These are phyloP conservation scores for Cokeromyces recurvatus DNA, from an alignment of 371 early-diverging fungal species.

Conservation along the genomic window DNA sequence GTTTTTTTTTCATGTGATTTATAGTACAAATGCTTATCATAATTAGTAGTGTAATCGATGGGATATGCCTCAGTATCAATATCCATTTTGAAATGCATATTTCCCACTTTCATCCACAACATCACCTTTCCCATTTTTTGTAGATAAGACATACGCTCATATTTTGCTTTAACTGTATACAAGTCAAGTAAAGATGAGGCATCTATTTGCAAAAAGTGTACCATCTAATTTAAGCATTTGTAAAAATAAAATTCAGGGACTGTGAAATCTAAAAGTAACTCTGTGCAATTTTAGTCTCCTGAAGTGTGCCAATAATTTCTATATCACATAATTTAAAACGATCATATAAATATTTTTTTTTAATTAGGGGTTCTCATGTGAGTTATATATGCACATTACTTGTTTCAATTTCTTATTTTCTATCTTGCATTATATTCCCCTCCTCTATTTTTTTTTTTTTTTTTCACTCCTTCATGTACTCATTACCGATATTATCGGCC, in stretches of 20 bases:
- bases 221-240: slow-evolving; percentile 1
- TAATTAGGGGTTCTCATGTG: too few species aligned
- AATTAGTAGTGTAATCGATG: neutral
- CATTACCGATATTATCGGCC: too few species aligned
- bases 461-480: too few species aligned
- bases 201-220: slow-evolving; percentile 5
- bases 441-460: too few species aligned
- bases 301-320: slow-evolving; percentile 6
- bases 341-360: too few species aligned
- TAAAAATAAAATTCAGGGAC: neutral
- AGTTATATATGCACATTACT: too few species aligned
- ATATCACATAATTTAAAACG: too few species aligned
- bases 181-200: slow-evolving; percentile 8
- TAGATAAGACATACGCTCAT: slow-evolving; percentile 10
- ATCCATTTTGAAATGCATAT: slow-evolving; percentile 9
- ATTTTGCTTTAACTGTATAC: slow-evolving; percentile 3
- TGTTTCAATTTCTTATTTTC: too few species aligned
- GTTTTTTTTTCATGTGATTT: slow-evolving; percentile 9
- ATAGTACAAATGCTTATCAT: slow-evolving; percentile 5
- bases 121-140: slow-evolving; percentile 8
- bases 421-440: too few species aligned
- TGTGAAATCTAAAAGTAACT: slow-evolving; percentile 1
- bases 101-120: slow-evolving; percentile 13
- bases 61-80: slow-evolving; percentile 10
- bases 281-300: slow-evolving; percentile 3